phyloP scores from a whole-genome alignment of 768 basidiomycete species.

The Tylopilus balloui region DNA sequence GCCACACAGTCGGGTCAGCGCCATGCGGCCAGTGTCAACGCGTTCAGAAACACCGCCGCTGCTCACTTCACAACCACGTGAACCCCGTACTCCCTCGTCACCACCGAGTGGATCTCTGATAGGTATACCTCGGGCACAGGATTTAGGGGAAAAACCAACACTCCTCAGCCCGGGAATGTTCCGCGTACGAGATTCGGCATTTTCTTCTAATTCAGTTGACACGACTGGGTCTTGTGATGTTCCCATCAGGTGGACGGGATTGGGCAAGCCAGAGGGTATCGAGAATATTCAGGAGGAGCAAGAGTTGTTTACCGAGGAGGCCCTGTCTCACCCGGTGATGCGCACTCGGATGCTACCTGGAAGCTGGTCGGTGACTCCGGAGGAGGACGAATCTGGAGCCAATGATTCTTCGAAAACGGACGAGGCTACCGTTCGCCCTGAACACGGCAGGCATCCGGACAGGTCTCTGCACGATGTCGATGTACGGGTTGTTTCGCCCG shows the following conservation, averaged over 20 bases:
- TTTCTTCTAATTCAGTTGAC: constrained; percentile 45
- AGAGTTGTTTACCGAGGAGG: constrained; percentile 28
- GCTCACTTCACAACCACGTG: constrained; percentile 28
- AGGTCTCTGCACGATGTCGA: constrained; percentile 45
- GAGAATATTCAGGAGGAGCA: constrained; percentile 35
- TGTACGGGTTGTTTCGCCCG: constrained; percentile 51
- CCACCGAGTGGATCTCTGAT: constrained; percentile 15
- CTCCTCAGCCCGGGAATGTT: constrained; percentile 58
- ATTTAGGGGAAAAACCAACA: constrained; percentile 24
- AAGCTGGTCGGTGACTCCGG: constrained; percentile 51
- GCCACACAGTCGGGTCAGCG: constrained; percentile 24
- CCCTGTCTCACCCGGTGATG: constrained; percentile 20
- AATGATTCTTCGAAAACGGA: constrained; percentile 25
- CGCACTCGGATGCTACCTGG: constrained; percentile 45
- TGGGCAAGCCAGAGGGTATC: constrained; percentile 36
- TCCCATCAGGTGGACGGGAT: constrained; percentile 61
- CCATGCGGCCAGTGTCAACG: constrained; percentile 33
- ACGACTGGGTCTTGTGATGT: constrained; percentile 46
- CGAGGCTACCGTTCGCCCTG: constrained; percentile 24
- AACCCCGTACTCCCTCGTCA: constrained; percentile 23
- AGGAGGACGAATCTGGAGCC: constrained; percentile 41
- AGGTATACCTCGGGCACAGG: constrained; percentile 19
- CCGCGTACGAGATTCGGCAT: constrained; percentile 54
- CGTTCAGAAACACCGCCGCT: constrained; percentile 41
- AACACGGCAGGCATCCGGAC: constrained; percentile 28